Conservation (phyloP, 1,284 basidiomycete species). For the Trichosporon asahii region DNA sequence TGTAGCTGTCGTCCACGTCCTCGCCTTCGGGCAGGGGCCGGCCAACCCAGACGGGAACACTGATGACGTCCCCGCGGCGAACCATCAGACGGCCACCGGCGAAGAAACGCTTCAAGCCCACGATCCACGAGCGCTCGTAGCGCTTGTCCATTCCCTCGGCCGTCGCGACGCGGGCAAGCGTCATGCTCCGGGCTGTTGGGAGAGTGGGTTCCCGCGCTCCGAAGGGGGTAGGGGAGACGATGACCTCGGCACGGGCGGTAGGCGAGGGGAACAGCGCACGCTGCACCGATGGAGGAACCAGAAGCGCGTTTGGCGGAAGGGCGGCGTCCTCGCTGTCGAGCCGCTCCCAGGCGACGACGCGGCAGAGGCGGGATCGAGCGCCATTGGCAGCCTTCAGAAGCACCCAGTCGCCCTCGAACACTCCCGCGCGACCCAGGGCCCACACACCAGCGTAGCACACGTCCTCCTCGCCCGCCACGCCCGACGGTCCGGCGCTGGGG, state of each 20-base stretch:
- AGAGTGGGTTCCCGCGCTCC: constrained; percentile 58
- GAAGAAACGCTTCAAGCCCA: constrained; percentile 68
- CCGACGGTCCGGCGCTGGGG: constrained; percentile 6
- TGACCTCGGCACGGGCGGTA: constrained; percentile 24
- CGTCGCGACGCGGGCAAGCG: constrained; percentile 78
- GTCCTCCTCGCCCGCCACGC: constrained; percentile 20
- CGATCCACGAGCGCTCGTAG: constrained; percentile 69
- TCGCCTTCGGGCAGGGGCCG: constrained; percentile 46
- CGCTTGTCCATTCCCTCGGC: constrained; percentile 69
- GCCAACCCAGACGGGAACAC: constrained; percentile 65
- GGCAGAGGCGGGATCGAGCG: constrained; percentile 54
- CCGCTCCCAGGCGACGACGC: constrained; percentile 59
- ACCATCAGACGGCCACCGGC: constrained; percentile 60
- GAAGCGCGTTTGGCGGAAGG: constrained; percentile 58
- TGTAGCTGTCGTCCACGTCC: constrained; percentile 44
- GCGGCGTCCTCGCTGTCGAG: constrained; percentile 38
- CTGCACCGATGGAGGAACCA: constrained; percentile 52
- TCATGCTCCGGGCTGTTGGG: constrained; percentile 69
- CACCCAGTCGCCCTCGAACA: constrained; percentile 86
- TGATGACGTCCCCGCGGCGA: constrained; percentile 75
- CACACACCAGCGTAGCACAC: constrained; percentile 48
- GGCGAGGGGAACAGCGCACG: constrained; percentile 34
- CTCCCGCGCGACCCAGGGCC: constrained; percentile 68
- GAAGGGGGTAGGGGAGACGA: constrained; percentile 49
- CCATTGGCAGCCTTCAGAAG: constrained; percentile 40